A percentile compares a stretch with the other conserved stretches of the same genome.
Evolutionary conservation across 345 rosid species (phyloP).

Genomic region (Gossypium stocksii): DNA sequence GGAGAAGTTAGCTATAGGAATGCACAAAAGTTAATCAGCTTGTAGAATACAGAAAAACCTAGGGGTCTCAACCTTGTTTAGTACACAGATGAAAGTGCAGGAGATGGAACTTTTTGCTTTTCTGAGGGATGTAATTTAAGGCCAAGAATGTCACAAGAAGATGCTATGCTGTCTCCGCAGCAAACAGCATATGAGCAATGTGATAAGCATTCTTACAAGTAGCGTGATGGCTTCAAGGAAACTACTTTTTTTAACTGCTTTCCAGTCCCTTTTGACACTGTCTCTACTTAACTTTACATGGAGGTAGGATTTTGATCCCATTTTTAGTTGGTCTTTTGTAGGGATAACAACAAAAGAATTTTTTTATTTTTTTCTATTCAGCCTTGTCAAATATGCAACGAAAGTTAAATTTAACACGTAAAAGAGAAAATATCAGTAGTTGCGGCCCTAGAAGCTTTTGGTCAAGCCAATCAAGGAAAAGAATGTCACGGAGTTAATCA

Average conservation of each 20-base stretch:
- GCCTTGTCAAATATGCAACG: neutral
- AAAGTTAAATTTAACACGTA: neutral
- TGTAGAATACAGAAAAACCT: neutral
- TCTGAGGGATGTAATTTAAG: neutral
- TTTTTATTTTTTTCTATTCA: too few relatives aligned
- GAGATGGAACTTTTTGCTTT: neutral
- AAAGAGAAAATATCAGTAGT: neutral
- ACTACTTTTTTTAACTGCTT: neutral
- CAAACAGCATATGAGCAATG: neutral
- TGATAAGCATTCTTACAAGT: neutral
- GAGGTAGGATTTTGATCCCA: neutral
- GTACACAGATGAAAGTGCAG: neutral
- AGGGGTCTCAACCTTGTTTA: neutral
- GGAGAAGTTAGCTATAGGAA: neutral
- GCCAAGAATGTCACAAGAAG: neutral
- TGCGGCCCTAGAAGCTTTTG: neutral
- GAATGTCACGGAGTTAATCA: neutral
- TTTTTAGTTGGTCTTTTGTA: too few relatives aligned
- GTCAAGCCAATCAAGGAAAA: neutral
- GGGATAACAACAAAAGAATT: too few relatives aligned
- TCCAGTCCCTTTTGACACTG: neutral
- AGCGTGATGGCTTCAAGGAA: neutral
- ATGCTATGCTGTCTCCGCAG: neutral
- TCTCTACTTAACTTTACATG: neutral
- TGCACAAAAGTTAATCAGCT: neutral